Evolutionary conservation across 1,284 basidiomycete species (phyloP).

Genomic region (Microbotryum silenes-acaulis): DNA sequence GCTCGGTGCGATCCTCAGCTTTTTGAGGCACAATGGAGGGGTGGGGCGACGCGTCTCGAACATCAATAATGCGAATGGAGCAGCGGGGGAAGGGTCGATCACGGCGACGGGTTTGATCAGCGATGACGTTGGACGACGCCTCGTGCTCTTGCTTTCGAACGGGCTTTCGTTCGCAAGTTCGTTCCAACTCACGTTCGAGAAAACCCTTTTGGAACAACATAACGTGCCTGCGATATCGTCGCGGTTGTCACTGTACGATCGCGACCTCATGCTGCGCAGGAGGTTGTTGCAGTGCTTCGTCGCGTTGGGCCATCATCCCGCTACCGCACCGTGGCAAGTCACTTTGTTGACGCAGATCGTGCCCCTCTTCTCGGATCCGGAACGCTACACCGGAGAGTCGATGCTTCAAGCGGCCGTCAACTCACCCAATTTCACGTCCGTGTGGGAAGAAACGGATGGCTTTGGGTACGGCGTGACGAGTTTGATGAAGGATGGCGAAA

Average conservation of each 20-base stretch:
- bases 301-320: conserved; percentile 64
- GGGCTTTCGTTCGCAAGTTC: conserved; percentile 77
- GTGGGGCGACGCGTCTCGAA: not conserved
- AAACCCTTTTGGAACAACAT: not conserved
- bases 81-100: not conserved
- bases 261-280: conserved; percentile 74
- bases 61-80: not conserved
- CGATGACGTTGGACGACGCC: conserved; percentile 78
- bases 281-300: conserved; percentile 86
- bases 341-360: conserved; percentile 75
- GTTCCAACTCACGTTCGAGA: conserved; percentile 35
- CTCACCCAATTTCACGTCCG: conserved; percentile 68
- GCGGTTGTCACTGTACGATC: conserved; percentile 59
- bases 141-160: conserved; percentile 76
- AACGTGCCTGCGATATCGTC: conserved; percentile 38
- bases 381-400: conserved; percentile 55
- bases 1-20: conserved; percentile 77
- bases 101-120: conserved; percentile 60
- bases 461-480: conserved; percentile 89
- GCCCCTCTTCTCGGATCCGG: conserved; percentile 74
- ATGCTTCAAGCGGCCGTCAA: conserved; percentile 88
- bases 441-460: conserved; percentile 83
- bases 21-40: conserved; percentile 66
- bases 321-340: conserved; percentile 72
- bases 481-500: conserved; percentile 43